Evolutionary conservation across 257 asterid genomes (phyloP), one percentile per base, ranked within the genome.

Genomic region (Scutellaria baicalensis): DNA sequence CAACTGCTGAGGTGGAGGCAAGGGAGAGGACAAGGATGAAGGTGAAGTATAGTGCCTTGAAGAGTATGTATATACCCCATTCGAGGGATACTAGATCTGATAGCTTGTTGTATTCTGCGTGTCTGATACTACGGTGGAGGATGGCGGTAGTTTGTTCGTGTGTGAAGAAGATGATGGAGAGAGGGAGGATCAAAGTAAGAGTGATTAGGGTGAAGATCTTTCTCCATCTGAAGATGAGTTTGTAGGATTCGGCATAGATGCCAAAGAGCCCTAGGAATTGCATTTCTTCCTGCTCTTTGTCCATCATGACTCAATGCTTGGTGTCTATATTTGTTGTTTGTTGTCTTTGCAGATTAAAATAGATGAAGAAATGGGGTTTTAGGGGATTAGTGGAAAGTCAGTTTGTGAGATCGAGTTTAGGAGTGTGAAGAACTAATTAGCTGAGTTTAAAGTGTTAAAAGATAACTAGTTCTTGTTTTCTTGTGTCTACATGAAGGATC

Each of bases 161-260:
- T 17, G 80, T 79, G 31, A 84, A 47, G 86, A 80, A 82, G 73
- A 84, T 78, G 70, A 86, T 77, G 72, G 86, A 70, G 18, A 84
- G 70, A 17, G 88, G 93, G 62, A 84, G 84, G 63, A 86, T 80
- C 14, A 84, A 57, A 52, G 88, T 12, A 8, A 86, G 57, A 21
- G 90, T 77, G 78, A 84, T 86, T 71, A 84, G 85, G 82, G 66
- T 80, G 71, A 86, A 86, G 40, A 84, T 80, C 59, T 77, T 84
- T 54, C 81, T 75, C 68, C 74, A 77, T 70, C 69, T 68, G 72
- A 59, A 66, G 13, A 86, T 75, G 23, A 86, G 77, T 40, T 82
- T 79, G 85, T 59, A 77, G 75, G 90, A 59, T 80, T 82, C 86
- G 16, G 44, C 0, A 45, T 80, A 80, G 62, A 86, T 81, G 8